Conservation (phyloP, 768 basidiomycete species). For the Dacryopinax primogenitus region DNA sequence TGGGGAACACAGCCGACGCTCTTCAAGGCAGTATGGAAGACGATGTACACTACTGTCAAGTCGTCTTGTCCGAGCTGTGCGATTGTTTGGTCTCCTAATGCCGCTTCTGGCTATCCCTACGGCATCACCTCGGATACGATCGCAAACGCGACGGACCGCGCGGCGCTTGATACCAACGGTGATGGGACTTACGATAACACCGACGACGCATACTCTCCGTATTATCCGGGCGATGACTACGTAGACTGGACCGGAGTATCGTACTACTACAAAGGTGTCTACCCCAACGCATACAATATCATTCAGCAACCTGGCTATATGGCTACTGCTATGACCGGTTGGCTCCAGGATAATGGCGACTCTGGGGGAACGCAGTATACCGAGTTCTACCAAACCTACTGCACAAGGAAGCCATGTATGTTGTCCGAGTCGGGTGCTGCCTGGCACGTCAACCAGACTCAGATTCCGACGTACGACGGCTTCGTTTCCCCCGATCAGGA, state of each 20-base stretch:
- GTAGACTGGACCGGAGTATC: slow-evolving; percentile 25
- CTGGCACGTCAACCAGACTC: slow-evolving; percentile 6
- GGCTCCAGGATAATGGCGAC: slow-evolving; percentile 4
- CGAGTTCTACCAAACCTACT: neutral
- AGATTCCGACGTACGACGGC: slow-evolving; percentile 1
- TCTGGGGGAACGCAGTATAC: neutral
- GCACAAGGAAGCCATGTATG: neutral
- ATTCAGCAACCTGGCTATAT: neutral
- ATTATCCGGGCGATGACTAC: slow-evolving; percentile 22
- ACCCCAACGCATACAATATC: slow-evolving; percentile 5
- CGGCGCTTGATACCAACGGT: slow-evolving; percentile 21
- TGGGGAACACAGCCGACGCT: slow-evolving; percentile 20
- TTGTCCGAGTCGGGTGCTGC: neutral
- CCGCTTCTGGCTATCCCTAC: neutral
- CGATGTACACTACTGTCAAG: slow-evolving; percentile 20
- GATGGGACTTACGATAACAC: slow-evolving; percentile 16
- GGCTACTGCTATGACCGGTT: slow-evolving; percentile 6
- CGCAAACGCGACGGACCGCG: slow-evolving; percentile 15
- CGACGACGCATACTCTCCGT: slow-evolving; percentile 21
- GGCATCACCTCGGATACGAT: neutral
- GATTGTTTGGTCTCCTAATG: slow-evolving; percentile 23
- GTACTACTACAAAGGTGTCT: slow-evolving; percentile 17
- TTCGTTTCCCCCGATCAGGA: slow-evolving; percentile 10
- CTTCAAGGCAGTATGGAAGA: slow-evolving; percentile 17
- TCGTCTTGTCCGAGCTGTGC: slow-evolving; percentile 18